Conservation (phyloP, 257 asterid genomes). For the Solanum pinnatisectum region DNA sequence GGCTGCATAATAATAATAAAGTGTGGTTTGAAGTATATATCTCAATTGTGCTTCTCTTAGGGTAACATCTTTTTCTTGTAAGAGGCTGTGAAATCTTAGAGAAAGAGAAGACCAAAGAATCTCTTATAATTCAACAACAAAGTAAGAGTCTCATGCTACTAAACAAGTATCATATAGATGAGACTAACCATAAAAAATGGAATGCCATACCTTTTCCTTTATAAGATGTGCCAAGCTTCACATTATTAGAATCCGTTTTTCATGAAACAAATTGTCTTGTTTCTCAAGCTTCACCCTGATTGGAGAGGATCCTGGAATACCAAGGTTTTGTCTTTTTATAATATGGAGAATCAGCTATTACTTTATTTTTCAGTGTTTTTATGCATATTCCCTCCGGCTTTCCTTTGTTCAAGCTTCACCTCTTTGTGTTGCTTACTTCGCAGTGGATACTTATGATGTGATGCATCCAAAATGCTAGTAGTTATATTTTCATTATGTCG, state of each 20-base stretch:
- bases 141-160: neutral
- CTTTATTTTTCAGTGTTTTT: too few relatives aligned
- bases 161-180: too few relatives aligned
- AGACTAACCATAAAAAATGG: neutral
- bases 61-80: neutral
- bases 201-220: neutral
- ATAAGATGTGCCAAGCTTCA: neutral
- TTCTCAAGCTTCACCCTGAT: neutral
- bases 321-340: too few relatives aligned
- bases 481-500: neutral
- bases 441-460: neutral
- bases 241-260: neutral
- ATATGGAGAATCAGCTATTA: too few relatives aligned
- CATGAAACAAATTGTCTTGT: too few relatives aligned
- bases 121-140: neutral
- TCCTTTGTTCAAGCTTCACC: neutral
- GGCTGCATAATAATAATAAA: neutral
- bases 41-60: neutral
- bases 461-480: neutral
- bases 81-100: neutral
- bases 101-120: neutral
- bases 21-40: neutral
- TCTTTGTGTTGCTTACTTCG: neutral
- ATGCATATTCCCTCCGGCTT: neutral
- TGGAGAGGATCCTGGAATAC: too few relatives aligned